Evolutionary conservation across 257 asterid genomes (phyloP).

Genomic region (Ehretia macrophylla): DNA sequence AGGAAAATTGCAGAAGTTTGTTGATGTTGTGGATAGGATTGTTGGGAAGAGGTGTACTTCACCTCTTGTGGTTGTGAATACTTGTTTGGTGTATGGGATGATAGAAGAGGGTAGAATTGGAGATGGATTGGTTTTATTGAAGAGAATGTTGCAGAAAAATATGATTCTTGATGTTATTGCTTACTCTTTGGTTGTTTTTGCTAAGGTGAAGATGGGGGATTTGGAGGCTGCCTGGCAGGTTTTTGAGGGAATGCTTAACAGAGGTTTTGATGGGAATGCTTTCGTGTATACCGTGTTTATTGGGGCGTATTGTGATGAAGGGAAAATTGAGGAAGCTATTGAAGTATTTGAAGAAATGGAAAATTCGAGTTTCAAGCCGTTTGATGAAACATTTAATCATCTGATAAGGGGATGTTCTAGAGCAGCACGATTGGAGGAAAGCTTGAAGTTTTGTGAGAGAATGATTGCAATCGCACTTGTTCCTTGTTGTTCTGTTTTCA

Average conservation of each 20-base stretch:
- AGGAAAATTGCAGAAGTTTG: constrained; percentile 51
- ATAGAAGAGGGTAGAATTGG: constrained; percentile 48
- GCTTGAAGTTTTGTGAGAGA: constrained; percentile 50
- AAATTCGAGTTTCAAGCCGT: constrained; percentile 42
- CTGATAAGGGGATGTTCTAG: constrained; percentile 53
- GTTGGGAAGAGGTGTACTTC: constrained; percentile 58
- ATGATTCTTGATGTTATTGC: constrained; percentile 58
- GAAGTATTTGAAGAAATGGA: constrained; percentile 53
- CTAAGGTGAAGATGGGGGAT: constrained; percentile 64
- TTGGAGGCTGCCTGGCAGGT: constrained; percentile 50
- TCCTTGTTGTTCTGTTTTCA: constrained; percentile 47
- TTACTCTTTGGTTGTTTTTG: constrained; percentile 55
- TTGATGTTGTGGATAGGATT: constrained; percentile 54
- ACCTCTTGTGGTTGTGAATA: constrained; percentile 55
- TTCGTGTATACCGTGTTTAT: constrained; percentile 50
- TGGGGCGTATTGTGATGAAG: constrained; percentile 45
- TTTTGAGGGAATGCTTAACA: constrained; percentile 57
- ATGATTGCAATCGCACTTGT: constrained; percentile 40
- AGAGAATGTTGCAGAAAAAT: constrained; percentile 57
- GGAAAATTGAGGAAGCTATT: constrained; percentile 50
- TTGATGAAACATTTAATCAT: constrained; percentile 42
- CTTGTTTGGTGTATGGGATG: constrained; percentile 60
- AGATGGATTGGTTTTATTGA: constrained; percentile 51
- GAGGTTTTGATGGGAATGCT: constrained; percentile 69
- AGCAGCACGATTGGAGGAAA: constrained; percentile 43